A percentile compares a stretch with the other conserved stretches of the same genome.
These are phyloP conservation scores for Lonicera japonica DNA, from an alignment of 129 eudicot genomes.

Conservation along the genomic window DNA sequence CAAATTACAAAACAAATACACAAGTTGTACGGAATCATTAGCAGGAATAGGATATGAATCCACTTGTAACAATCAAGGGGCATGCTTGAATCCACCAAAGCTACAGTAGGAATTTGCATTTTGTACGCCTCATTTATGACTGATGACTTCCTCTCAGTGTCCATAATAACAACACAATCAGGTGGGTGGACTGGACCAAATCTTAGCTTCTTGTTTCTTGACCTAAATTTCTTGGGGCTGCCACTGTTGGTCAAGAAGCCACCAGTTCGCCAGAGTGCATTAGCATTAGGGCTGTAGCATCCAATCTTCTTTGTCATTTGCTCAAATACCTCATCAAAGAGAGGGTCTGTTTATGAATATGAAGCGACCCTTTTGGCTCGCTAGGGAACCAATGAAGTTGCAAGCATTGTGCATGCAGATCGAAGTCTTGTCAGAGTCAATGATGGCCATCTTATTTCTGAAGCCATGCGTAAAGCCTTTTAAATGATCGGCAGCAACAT, in stretches of 20 bases:
- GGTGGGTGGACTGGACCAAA: slow-evolving; percentile 44
- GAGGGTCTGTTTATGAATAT: slow-evolving; percentile 73
- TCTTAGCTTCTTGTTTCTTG: slow-evolving; percentile 67
- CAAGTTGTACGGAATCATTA: slow-evolving; percentile 80
- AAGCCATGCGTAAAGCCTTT: slow-evolving; percentile 67
- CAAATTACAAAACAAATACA: slow-evolving; percentile 84
- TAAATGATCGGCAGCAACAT: slow-evolving; percentile 62
- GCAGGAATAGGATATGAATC: slow-evolving; percentile 85
- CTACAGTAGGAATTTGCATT: slow-evolving; percentile 83
- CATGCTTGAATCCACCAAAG: slow-evolving; percentile 68
- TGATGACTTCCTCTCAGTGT: slow-evolving; percentile 57
- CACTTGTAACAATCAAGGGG: slow-evolving; percentile 51
- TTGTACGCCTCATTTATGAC: slow-evolving; percentile 64
- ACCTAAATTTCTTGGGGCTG: slow-evolving; percentile 70
- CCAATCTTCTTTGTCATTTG: slow-evolving; percentile 55
- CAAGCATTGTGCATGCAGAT: slow-evolving; percentile 81
- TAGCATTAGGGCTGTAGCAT: too few relatives aligned
- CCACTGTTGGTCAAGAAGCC: slow-evolving; percentile 73
- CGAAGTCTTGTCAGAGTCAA: slow-evolving; percentile 87
- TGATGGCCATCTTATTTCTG: slow-evolving; percentile 55
- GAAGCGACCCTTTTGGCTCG: slow-evolving; percentile 44
- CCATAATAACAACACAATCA: slow-evolving; percentile 82
- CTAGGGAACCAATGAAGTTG: slow-evolving; percentile 61
- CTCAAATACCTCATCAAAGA: slow-evolving; percentile 59
- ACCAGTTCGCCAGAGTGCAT: slow-evolving; percentile 65